Conservation (phyloP, 139 green algal species). For the Micractinium sp. region DNA sequence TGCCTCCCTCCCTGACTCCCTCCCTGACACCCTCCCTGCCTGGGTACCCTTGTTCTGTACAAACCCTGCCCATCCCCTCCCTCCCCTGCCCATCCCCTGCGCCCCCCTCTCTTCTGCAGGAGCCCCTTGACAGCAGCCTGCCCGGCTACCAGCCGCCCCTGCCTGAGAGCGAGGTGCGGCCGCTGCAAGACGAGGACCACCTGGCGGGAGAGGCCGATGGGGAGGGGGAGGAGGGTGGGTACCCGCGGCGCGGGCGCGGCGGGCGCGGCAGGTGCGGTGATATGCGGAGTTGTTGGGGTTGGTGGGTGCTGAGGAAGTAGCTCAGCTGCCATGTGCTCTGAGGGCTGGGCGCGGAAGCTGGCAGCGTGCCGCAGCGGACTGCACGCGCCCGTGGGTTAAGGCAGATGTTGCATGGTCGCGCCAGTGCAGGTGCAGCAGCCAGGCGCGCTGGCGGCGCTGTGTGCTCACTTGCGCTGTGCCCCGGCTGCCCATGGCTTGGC, state of each 20-base stretch:
- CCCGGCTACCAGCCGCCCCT: constrained; percentile 85
- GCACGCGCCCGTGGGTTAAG: no score
- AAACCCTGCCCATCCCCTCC: neutral
- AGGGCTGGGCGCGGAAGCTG: neutral
- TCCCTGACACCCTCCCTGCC: no score
- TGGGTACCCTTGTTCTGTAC: no score
- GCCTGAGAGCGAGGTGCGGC: constrained; percentile 38
- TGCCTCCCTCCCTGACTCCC: neutral
- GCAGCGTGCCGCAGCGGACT: neutral
- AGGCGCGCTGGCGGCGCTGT: neutral
- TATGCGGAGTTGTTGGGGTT: neutral
- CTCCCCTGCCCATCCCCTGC: neutral
- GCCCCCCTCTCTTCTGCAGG: neutral
- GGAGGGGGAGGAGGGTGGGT: constrained; percentile 20
- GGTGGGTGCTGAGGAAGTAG: neutral
- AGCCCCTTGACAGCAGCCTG: constrained; percentile 60
- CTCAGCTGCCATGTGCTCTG: neutral
- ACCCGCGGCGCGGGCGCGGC: neutral
- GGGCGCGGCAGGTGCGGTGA: constrained; percentile 28
- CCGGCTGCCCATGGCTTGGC: neutral
- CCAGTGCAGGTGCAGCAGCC: neutral
- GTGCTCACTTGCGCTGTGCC: neutral
- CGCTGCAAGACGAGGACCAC: constrained; percentile 19
- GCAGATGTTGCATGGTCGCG: no score
- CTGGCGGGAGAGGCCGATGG: constrained; percentile 17